These are phyloP conservation scores for Leucosporidium scottii DNA, from an alignment of 768 basidiomycete species.

Conservation along the genomic window DNA sequence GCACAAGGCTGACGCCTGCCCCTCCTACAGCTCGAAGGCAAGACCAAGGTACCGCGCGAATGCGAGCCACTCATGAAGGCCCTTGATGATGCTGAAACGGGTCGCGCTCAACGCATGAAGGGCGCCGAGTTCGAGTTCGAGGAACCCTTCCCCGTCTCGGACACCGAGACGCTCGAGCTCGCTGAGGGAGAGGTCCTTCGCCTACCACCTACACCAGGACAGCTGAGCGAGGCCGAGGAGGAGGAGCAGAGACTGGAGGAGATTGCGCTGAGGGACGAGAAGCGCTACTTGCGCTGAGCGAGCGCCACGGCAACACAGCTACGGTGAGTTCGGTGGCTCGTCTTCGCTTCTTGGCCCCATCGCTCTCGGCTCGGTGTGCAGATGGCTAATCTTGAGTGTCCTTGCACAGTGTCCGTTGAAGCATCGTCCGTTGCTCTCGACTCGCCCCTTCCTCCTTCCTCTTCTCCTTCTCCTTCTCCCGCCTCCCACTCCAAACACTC, in stretches of 20 bases:
- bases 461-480: too few relatives aligned
- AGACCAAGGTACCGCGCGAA: constrained; percentile 26
- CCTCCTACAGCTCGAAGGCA: constrained; percentile 22
- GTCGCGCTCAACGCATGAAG: constrained; percentile 28
- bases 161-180: constrained; percentile 20
- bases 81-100: constrained; percentile 33
- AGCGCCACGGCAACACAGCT: too few relatives aligned
- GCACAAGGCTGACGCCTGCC: neutral
- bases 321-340: too few relatives aligned
- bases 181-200: constrained; percentile 36
- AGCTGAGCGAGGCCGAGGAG: constrained; percentile 25
- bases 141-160: constrained; percentile 13
- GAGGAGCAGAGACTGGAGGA: neutral
- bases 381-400: too few relatives aligned
- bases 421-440: too few relatives aligned
- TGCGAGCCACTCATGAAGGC: constrained; percentile 22
- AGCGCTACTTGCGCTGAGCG: neutral
- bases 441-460: too few relatives aligned
- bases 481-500: too few relatives aligned
- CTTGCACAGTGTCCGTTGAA: too few relatives aligned
- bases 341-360: too few relatives aligned
- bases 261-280: neutral
- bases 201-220: constrained; percentile 38
- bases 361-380: too few relatives aligned
- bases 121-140: constrained; percentile 15